Base-by-base conservation (phyloP, 2,329 filamentous ascomycete species). In the Dothiorella sarmentorum region DNA sequence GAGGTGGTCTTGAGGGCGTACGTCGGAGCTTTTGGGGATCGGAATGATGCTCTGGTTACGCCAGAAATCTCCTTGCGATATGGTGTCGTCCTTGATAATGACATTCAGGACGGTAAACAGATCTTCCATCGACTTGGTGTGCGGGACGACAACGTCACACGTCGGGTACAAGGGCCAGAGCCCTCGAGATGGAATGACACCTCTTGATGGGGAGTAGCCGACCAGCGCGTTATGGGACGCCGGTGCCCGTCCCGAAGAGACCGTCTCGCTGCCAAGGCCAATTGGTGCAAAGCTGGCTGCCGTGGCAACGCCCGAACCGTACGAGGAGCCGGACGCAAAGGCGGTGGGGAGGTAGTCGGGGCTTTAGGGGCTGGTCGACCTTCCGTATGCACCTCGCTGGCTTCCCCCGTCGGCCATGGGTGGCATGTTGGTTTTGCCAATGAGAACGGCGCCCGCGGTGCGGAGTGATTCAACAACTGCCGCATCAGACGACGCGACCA, bases 341-440 rank as follows among this genome's bases (percentile, higher is more conserved):
- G 81, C 82, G 2, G 80, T 81, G 0, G 82, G 75, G 2, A 83
- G 69, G 52, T 81, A 85, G 0, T 78, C 73, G 0, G 65, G 57
- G 52, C 84, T 84, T 63, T 85, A 85, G 0, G 82, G 82, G 22
- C 76, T 81, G 63, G 84, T 81, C 0, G 82, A 80, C 2, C 82
- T 73, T 0, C 82, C 82, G 60, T 83, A 83, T 0, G 81, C 62
- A 0, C 82, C 82, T 7, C 82, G 73, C 60, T 84, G 81, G 76
- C 82, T 83, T 0, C 83, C 82, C 0, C 81, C 82, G 20, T 78
- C 77, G 10, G 82, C 82, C 80, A 85, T 83, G 0, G 82, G 78
- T 0, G 80, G 82, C 78, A 85, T 83, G 58, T 85, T 86, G 0
- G 83, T 84, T 43, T 78, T 76, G 0, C 83, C 83, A 0, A 84